Conservation (phyloP, 352 stramenopile genomes). For the Nannochloropsis limnetica region DNA sequence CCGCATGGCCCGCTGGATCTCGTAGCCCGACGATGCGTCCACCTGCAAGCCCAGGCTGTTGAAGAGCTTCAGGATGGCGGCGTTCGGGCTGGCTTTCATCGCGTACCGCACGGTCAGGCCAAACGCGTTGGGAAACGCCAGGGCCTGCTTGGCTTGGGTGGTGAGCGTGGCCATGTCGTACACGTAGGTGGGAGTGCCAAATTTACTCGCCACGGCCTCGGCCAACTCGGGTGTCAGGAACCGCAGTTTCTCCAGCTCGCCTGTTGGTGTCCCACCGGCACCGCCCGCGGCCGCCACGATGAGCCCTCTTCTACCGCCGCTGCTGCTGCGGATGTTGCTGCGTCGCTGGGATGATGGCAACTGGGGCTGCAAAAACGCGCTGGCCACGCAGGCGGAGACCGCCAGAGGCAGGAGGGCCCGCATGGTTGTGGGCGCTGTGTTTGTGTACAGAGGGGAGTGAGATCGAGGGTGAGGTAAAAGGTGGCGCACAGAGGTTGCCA, state of each 20-base stretch:
- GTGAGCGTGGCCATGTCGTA: conserved; percentile 65
- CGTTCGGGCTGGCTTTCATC: conserved; percentile 75
- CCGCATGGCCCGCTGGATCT: conserved; percentile 64
- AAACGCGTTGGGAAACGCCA: conserved; percentile 72
- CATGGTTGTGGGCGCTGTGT: background rate
- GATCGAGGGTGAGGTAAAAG: background rate
- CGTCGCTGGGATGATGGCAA: background rate
- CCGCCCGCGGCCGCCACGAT: background rate
- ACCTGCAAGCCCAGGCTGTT: conserved; percentile 66
- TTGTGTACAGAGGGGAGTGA: background rate
- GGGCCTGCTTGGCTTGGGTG: conserved; percentile 59
- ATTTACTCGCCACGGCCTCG: conserved; percentile 40
- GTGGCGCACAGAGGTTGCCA: too few species aligned
- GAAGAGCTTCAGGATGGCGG: conserved; percentile 67
- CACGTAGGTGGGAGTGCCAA: conserved; percentile 68
- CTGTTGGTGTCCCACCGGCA: background rate
- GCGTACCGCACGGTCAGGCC: conserved; percentile 74
- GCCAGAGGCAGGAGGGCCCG: background rate
- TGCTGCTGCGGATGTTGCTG: background rate
- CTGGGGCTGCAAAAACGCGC: background rate
- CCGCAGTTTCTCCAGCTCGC: background rate
- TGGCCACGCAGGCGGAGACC: background rate
- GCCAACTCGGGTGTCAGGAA: conserved; percentile 30
- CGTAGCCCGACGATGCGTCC: conserved; percentile 68
- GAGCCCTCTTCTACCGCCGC: background rate